phyloP scores from a whole-genome alignment of 2,329 filamentous ascomycete species.

The Trichoderma oligosporum region DNA sequence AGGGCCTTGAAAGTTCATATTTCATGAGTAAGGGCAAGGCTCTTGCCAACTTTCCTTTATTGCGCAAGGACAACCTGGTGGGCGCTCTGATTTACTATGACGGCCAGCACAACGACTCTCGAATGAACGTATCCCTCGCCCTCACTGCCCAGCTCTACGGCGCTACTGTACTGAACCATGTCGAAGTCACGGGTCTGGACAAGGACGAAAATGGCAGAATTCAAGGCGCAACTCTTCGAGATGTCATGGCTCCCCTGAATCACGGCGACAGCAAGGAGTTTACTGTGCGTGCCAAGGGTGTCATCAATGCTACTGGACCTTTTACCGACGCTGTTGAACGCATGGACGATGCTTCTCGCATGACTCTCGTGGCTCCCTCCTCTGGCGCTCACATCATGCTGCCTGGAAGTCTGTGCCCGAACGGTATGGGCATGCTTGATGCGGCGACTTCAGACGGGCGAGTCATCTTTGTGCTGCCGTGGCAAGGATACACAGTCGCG shows the following conservation, averaged over 20 bases:
- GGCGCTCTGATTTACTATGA: constrained; percentile 84
- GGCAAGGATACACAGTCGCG: constrained; percentile 82
- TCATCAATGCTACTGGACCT: constrained; percentile 81
- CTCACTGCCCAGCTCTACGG: constrained; percentile 79
- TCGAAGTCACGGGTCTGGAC: constrained; percentile 70
- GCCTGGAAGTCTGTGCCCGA: constrained; percentile 72
- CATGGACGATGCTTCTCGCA: constrained; percentile 67
- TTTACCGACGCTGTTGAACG: constrained; percentile 78
- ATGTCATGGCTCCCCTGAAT: constrained; percentile 60
- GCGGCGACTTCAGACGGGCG: constrained; percentile 79
- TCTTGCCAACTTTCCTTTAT: constrained; percentile 72
- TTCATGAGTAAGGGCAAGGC: constrained; percentile 75
- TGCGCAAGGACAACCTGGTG: constrained; percentile 68
- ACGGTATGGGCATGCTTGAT: constrained; percentile 79
- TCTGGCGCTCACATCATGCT: constrained; percentile 82
- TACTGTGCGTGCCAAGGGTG: constrained; percentile 70
- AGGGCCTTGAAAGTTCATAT: constrained; percentile 80
- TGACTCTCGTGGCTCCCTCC: constrained; percentile 73
- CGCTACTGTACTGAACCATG: constrained; percentile 74
- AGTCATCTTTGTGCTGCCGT: constrained; percentile 83
- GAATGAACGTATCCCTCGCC: constrained; percentile 81
- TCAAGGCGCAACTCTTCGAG: constrained; percentile 56
- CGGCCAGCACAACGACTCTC: constrained; percentile 81
- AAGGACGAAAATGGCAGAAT: constrained; percentile 69
- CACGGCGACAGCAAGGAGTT: constrained; percentile 59